Base-by-base conservation (phyloP, 768 basidiomycete genomes). In the Leccinum obscurum region DNA sequence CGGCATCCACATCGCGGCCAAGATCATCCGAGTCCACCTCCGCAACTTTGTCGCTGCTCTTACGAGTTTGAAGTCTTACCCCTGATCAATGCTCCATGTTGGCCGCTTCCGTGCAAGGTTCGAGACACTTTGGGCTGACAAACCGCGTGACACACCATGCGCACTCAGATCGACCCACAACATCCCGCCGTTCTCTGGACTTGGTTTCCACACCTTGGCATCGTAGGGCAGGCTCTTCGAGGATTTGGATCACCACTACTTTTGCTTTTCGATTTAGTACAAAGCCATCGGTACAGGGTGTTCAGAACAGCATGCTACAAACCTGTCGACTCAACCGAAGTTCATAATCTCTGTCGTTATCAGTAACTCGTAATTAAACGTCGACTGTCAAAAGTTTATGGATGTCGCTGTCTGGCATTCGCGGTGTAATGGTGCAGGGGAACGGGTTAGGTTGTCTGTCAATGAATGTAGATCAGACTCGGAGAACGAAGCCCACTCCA, bases 71-170 rank as follows among this genome's bases (percentile, higher is more conserved):
- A 5, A 35, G 34, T 11, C 68, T 64, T 26, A 61, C 61, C 2
- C 28, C 7, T 24, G 56, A 63, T 9, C 60, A 55, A 15, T 52
- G 13, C 37, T 64, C 65, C 20, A 22, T 68, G 13, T 56, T 68
- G 56, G 66, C 56, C 63, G 62, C 49, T 60, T 70, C 49, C 65
- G 63, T 2, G 59, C 69, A 10, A 60, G 55, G 7, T 61, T 69
- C 24, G 62, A 60, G 51, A 59, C 58, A 3, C 52, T 66, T 8
- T 70, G 69, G 66, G 54, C 26, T 41, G 69, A 71, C 20, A 58
- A 48, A 52, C 56, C 34, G 34, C 34, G 34, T 35, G 34, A 35
- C 34, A 35, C 34, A 35, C 13, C 34, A 34, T 34, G 13, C 14
- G 15, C 35, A 15, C 15, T 37, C 35, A 35, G 35, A 35, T 35